Percentiles rank a stretch among this genome's conserved stretches.
Evolutionary conservation across 1,284 basidiomycete species (phyloP).

Genomic region (Leccinum ponderosum): DNA sequence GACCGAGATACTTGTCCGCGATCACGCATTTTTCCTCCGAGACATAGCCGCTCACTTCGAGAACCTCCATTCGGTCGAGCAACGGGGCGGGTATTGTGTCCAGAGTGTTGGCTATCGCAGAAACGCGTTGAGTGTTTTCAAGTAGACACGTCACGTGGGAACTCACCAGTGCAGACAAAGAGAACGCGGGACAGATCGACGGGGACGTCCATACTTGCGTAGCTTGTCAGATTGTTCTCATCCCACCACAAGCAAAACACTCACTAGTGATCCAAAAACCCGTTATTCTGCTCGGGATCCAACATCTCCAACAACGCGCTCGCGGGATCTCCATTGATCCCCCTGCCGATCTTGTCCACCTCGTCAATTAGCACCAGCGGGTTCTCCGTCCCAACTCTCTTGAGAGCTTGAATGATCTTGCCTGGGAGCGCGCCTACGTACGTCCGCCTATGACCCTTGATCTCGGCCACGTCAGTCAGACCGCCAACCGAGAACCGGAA

Average conservation of each 20-base stretch:
- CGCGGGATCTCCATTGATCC: conserved; percentile 94
- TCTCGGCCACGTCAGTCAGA: conserved; percentile 96
- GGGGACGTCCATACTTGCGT: conserved; percentile 87
- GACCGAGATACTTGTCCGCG: conserved; percentile 89
- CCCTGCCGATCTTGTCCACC: conserved; percentile 98
- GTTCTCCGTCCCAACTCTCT: conserved; percentile 96
- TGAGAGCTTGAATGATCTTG: conserved; percentile 97
- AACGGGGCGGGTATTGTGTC: conserved; percentile 97
- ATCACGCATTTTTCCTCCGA: conserved; percentile 96
- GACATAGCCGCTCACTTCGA: conserved; percentile 96
- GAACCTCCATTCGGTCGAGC: conserved; percentile 96
- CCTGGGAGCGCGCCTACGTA: conserved; percentile 97
- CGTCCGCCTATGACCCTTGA: conserved; percentile 96
- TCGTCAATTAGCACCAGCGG: conserved; percentile 97
- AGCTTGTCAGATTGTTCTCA: conserved; percentile 9
- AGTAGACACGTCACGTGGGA: background rate
- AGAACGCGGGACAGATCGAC: conserved; percentile 95
- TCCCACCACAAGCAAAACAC: background rate
- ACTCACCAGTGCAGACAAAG: conserved; percentile 89
- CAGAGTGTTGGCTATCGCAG: conserved; percentile 72
- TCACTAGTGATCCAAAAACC: conserved; percentile 95
- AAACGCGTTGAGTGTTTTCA: background rate
- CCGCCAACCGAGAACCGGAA: conserved; percentile 98
- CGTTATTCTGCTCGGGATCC: conserved; percentile 96
- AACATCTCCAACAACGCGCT: conserved; percentile 97